These are phyloP conservation scores for Chytriomyces sp. DNA, from an alignment of 192 early-diverging fungal genomes.

Conservation along the genomic window DNA sequence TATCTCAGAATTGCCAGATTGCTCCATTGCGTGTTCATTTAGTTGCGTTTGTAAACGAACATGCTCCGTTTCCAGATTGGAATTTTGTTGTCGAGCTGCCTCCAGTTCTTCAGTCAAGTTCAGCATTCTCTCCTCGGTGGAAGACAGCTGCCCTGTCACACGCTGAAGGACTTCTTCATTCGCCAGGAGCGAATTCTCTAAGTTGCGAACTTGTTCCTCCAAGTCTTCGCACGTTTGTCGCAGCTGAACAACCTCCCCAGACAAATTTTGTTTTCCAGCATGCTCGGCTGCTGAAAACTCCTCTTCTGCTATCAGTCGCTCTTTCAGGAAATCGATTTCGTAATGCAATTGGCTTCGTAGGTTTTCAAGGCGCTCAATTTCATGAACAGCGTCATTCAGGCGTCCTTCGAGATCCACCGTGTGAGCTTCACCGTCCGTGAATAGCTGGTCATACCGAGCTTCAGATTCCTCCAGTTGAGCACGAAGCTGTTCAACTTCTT, in stretches of 20 bases:
- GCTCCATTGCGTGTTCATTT: background rate
- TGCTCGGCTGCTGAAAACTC: constrained; percentile 15
- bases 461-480: constrained; percentile 5
- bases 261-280: background rate
- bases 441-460: constrained; percentile 28
- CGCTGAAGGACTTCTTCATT: constrained; percentile 14
- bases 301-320: constrained; percentile 15
- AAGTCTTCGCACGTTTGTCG: background rate
- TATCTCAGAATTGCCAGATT: background rate
- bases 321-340: constrained; percentile 31
- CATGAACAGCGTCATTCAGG: constrained; percentile 2
- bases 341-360: constrained; percentile 20
- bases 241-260: background rate
- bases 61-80: background rate
- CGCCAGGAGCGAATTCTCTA: background rate
- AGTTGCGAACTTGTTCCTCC: background rate
- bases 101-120: constrained; percentile 2
- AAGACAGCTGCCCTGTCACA: constrained; percentile 15
- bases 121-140: constrained; percentile 4
- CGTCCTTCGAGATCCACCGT: constrained; percentile 24
- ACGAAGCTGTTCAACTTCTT: constrained; percentile 6
- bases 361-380: constrained; percentile 4
- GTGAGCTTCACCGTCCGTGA: constrained; percentile 33
- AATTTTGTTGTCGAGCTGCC: background rate
- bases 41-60: background rate